Evolutionary conservation across 2,329 filamentous ascomycete genomes (phyloP), one percentile per base, ranked within the genome.

Genomic region (Pyrenochaeta sp.): DNA sequence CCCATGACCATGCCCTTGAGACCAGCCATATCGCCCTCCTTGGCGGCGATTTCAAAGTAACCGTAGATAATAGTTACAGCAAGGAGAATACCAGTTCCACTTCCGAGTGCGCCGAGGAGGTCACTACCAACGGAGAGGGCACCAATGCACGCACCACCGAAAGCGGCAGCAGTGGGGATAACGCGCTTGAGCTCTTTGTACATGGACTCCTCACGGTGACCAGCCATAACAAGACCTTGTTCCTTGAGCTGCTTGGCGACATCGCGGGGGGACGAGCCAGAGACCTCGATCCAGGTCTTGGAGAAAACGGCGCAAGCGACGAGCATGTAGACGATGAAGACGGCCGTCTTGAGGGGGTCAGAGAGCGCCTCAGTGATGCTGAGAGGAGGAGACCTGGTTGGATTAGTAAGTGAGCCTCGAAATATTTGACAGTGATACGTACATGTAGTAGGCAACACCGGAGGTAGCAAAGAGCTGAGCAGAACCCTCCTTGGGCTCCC

Each of bases 211-310:
- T 99, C 96, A 82, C 95, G 91, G 85, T 99, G 95, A 75, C 95
- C 95, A 73, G 95, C 94, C 96, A 99, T 99, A 68, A 99, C 94
- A 54, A 99, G 89, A 77, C 95, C 95, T 82, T 99, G 95, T 75
- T 99, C 96, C 88, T 99, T 99, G 78, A 99, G 88, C 83, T 98
- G 95, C 88, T 99, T 99, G 73, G 95, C 95, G 66, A 99, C 96
- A 75, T 99, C 95, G 74, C 95, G 91, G 56, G 95, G 96, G 83
- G 92, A 94, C 61, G 94, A 97, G 73, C 95, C 96, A 33, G 95
- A 98, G 64, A 99, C 95, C 82, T 99, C 95, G 71, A 99, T 99
- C 95, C 95, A 99, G 49, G 96, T 99, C 91, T 99, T 99, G 80
- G 93, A 97, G 87, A 99, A 99, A 78, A 98, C 88, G 57, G 93